Evolutionary conservation across 306 rosid genomes (phyloP).

Genomic region (Prunus mume): DNA sequence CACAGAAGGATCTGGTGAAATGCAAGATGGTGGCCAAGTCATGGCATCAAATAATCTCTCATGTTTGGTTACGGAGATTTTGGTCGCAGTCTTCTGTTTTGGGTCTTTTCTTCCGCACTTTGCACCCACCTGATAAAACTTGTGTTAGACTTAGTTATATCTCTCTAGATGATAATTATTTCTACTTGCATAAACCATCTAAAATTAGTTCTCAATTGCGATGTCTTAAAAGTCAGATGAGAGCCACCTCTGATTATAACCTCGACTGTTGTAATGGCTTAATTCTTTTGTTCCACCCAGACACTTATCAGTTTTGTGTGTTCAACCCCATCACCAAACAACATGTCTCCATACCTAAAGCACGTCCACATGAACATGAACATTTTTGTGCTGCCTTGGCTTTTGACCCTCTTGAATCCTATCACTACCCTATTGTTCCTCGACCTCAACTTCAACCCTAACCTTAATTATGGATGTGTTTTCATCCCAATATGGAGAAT

Average conservation of each 20-base stretch:
- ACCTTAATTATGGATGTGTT: neutral
- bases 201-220: too few relatives aligned
- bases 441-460: neutral
- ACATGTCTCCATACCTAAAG: neutral
- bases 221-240: neutral
- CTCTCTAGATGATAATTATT: too few relatives aligned
- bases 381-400: slow-evolving; percentile 8
- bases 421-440: neutral
- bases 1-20: neutral
- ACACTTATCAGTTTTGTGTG: neutral
- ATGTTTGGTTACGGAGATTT: neutral
- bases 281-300: neutral
- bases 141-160: too few relatives aligned
- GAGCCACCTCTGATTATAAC: neutral
- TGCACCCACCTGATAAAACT: too few relatives aligned
- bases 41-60: slow-evolving; percentile 1
- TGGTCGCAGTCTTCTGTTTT: neutral
- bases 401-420: neutral
- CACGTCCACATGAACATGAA: neutral
- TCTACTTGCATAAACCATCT: too few relatives aligned
- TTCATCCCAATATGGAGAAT: neutral
- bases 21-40: slow-evolving; percentile 11
- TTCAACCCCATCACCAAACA: neutral
- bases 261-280: slow-evolving; percentile 3
- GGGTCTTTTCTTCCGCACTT: too few relatives aligned